Evolutionary conservation across 768 basidiomycete species (phyloP).

Genomic region (Phylloporus arenicola): DNA sequence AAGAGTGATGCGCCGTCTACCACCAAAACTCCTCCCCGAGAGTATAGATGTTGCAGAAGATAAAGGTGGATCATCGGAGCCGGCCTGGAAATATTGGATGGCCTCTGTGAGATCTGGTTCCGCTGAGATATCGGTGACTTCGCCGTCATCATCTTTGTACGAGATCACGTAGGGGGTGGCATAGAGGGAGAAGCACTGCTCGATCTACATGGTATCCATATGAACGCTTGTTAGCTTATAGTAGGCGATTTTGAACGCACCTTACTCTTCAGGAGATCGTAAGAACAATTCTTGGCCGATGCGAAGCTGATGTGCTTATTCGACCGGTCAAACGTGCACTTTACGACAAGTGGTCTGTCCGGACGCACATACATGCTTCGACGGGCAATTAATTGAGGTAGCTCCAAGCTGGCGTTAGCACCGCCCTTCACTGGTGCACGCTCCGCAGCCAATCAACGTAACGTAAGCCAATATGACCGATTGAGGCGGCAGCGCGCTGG

Average conservation of each 20-base stretch:
- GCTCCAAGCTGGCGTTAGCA: background rate
- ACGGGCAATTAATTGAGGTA: slow-evolving; percentile 1
- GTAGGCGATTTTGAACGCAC: slow-evolving; percentile 37
- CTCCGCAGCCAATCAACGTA: slow-evolving; percentile 21
- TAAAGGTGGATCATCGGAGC: slow-evolving; percentile 62
- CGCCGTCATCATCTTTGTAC: slow-evolving; percentile 88
- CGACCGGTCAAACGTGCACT: slow-evolving; percentile 72
- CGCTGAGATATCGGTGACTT: slow-evolving; percentile 59
- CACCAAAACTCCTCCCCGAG: slow-evolving; percentile 57
- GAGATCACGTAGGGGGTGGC: slow-evolving; percentile 65
- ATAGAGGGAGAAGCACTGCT: slow-evolving; percentile 75
- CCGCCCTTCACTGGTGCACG: slow-evolving; percentile 10
- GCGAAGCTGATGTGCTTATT: slow-evolving; percentile 75
- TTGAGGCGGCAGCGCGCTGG: no score
- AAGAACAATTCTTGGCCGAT: slow-evolving; percentile 75
- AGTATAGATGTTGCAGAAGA: slow-evolving; percentile 72
- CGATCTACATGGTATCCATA: slow-evolving; percentile 49
- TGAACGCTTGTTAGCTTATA: background rate
- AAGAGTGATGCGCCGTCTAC: slow-evolving; percentile 72
- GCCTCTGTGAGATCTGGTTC: slow-evolving; percentile 82
- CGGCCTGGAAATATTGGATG: slow-evolving; percentile 78
- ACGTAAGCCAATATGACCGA: slow-evolving; percentile 8
- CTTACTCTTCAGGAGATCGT: slow-evolving; percentile 65
- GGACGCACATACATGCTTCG: slow-evolving; percentile 43
- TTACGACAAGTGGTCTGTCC: slow-evolving; percentile 75